These are phyloP conservation scores for Liquidambar formosana DNA, from an alignment of 164 flowering plant species.

Conservation along the genomic window DNA sequence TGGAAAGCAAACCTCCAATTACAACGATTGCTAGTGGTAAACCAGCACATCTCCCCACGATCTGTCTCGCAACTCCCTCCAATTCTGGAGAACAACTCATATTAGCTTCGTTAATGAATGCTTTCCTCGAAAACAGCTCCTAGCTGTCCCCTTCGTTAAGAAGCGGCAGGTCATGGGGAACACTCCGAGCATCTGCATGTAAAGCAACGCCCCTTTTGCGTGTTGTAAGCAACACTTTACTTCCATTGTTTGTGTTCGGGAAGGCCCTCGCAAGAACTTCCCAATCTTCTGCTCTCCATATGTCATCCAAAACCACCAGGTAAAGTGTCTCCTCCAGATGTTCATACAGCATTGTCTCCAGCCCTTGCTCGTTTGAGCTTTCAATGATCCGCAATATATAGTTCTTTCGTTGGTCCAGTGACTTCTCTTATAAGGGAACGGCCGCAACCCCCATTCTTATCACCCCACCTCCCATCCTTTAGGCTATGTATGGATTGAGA, in stretches of 20 bases:
- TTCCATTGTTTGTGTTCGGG: slow-evolving; percentile 11
- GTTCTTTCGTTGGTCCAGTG: no score
- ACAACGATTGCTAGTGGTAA: slow-evolving; percentile 27
- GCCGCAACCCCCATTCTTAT: no score
- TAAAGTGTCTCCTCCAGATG: background rate
- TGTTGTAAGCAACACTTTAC: slow-evolving; percentile 14
- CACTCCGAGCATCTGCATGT: background rate
- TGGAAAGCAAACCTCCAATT: slow-evolving; percentile 28
- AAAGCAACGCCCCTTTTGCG: slow-evolving; percentile 4
- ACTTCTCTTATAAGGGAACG: no score
- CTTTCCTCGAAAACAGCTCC: slow-evolving; percentile 7
- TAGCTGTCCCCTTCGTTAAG: slow-evolving; percentile 4
- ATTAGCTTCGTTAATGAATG: background rate
- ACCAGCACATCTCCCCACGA: slow-evolving; percentile 22
- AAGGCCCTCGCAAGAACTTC: background rate
- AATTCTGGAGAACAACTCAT: slow-evolving; percentile 11
- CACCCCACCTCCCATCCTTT: no score
- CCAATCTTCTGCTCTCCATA: slow-evolving; percentile 6
- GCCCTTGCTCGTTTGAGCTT: no score
- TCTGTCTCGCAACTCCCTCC: slow-evolving; percentile 10
- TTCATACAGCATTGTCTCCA: background rate
- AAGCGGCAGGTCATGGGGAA: slow-evolving; percentile 4
- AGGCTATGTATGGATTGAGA: no score
- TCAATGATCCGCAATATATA: no score
- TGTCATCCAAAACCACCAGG: slow-evolving; percentile 16